phyloP scores from a whole-genome alignment of 2,329 filamentous ascomycete genomes.

The Alternaria sp. region DNA sequence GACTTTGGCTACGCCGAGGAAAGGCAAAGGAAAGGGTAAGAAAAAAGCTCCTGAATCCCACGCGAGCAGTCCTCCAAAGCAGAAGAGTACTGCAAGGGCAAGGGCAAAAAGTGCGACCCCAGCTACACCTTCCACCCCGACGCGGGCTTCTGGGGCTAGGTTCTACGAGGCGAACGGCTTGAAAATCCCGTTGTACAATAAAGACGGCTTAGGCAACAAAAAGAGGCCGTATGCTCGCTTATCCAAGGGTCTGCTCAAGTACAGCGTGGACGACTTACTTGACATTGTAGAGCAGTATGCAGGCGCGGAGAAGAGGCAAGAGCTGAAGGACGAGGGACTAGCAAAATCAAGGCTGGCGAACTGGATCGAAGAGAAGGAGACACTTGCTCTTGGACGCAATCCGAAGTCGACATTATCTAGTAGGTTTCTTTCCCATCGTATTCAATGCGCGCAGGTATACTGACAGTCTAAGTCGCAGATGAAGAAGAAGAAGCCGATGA shows the following conservation, averaged over 20 bases:
- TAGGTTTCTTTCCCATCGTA: background rate
- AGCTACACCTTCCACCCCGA: background rate
- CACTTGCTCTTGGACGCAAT: conserved; percentile 21
- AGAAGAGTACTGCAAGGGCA: background rate
- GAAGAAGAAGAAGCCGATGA: background rate
- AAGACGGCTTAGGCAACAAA: conserved; percentile 5
- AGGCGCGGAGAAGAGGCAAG: conserved; percentile 10
- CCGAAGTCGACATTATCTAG: conserved; percentile 8
- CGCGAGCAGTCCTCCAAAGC: background rate
- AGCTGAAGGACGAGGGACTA: conserved; percentile 7
- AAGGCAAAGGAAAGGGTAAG: background rate
- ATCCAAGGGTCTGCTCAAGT: conserved; percentile 5
- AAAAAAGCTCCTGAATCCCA: background rate
- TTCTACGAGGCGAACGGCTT: conserved; percentile 21
- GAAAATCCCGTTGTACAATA: conserved; percentile 13
- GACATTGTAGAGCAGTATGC: conserved; percentile 21
- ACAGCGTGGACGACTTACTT: conserved; percentile 9
- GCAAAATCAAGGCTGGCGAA: conserved; percentile 17
- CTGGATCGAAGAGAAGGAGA: conserved; percentile 31
- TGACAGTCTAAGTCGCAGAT: background rate
- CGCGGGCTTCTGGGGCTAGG: background rate
- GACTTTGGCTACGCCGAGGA: background rate
- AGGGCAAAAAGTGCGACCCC: background rate
- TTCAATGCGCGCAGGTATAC: background rate
- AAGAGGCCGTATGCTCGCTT: conserved; percentile 15